Evolutionary conservation across 1,284 basidiomycete genomes (phyloP).

Genomic region (Heterobasidion occidentale): DNA sequence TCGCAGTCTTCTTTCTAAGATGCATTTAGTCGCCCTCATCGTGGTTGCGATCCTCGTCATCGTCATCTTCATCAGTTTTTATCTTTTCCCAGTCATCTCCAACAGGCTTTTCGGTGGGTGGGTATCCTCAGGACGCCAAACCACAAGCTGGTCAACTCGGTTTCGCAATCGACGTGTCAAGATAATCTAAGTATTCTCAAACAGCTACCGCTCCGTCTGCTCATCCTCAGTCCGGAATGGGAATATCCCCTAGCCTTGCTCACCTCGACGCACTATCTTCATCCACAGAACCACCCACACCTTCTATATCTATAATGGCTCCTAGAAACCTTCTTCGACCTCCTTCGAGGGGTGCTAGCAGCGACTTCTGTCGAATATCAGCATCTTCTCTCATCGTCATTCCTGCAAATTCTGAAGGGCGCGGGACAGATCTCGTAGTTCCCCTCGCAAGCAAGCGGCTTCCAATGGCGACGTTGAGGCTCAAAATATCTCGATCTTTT

Average conservation of each 20-base stretch:
- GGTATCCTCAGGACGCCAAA: background rate
- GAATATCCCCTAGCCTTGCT: background rate
- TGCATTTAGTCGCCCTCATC: background rate
- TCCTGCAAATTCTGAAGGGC: background rate
- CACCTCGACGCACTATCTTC: background rate
- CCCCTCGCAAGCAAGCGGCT: background rate
- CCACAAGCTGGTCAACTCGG: background rate
- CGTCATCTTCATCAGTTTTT: constrained; percentile 7
- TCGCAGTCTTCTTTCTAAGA: background rate
- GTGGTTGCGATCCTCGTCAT: constrained; percentile 4
- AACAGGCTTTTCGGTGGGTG: background rate
- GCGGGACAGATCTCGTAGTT: background rate
- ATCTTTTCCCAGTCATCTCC: constrained; percentile 6
- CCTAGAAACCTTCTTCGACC: background rate
- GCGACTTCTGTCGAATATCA: background rate
- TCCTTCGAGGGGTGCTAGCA: background rate
- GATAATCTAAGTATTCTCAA: background rate
- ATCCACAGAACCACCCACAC: too few relatives aligned
- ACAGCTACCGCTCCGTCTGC: background rate
- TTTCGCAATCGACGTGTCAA: background rate
- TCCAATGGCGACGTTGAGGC: background rate
- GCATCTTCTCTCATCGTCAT: background rate
- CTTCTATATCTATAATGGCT: too few relatives aligned
- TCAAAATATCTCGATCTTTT: background rate
- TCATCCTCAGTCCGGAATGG: background rate